Evolutionary conservation across 768 basidiomycete genomes (phyloP).

Genomic region (Leccinum fibrillosum): DNA sequence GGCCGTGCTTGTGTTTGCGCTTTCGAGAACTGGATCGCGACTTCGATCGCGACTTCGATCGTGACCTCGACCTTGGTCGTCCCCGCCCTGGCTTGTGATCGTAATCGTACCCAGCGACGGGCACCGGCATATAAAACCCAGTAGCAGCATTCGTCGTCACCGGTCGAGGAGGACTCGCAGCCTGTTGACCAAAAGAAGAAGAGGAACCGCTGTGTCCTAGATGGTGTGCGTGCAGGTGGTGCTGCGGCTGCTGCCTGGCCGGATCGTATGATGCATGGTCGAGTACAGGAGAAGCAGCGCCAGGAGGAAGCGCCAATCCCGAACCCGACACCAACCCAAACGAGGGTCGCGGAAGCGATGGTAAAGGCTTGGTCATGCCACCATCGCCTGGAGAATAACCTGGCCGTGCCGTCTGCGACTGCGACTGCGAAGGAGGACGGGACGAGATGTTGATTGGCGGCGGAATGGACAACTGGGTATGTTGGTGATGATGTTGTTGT

Average conservation of each 20-base stretch:
- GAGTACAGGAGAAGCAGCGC: background rate
- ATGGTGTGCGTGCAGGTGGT: background rate
- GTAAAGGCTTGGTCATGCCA: background rate
- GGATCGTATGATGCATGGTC: background rate
- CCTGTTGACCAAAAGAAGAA: background rate
- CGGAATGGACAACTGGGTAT: background rate
- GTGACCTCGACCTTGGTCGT: background rate
- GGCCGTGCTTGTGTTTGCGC: background rate
- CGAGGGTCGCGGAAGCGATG: background rate
- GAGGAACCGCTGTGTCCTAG: background rate
- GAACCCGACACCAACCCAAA: background rate
- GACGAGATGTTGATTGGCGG: slow-evolving; percentile 15
- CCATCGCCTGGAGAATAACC: background rate
- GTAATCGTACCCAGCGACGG: background rate
- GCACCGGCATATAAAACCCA: background rate
- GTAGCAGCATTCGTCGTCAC: background rate
- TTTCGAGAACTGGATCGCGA: background rate
- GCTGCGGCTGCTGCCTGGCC: background rate
- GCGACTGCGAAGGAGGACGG: slow-evolving; percentile 3
- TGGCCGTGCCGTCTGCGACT: background rate
- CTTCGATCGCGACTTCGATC: background rate
- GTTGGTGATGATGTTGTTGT: background rate
- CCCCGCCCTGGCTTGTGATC: background rate
- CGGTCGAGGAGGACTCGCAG: background rate
- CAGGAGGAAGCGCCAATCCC: background rate